Percentiles rank a stretch among this genome's conserved stretches.
Evolutionary conservation across 2,329 filamentous ascomycete genomes (phyloP).

Genomic region (Xylariaceae sp.): DNA sequence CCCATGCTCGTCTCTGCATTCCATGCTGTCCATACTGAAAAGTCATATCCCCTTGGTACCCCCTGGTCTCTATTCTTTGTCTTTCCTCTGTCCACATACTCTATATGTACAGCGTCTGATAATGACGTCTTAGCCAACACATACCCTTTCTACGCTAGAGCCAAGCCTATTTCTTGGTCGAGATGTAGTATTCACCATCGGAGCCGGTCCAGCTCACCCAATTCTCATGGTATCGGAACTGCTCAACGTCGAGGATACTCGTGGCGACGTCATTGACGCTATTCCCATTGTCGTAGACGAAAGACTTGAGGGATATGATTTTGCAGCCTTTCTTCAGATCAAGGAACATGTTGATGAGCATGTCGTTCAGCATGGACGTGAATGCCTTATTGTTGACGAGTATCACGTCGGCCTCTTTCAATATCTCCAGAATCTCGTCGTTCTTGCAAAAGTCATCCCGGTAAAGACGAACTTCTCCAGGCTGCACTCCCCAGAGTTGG

Average conservation of each 20-base stretch:
- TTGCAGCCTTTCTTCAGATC: conserved; percentile 88
- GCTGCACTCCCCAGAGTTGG: conserved; percentile 79
- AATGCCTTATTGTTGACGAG: conserved; percentile 98
- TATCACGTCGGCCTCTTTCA: conserved; percentile 88
- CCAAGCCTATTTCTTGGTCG: conserved; percentile 61
- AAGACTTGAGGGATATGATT: conserved; percentile 88
- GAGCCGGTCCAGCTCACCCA: conserved; percentile 93
- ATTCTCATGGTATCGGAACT: conserved; percentile 55
- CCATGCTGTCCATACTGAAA: conserved; percentile 11
- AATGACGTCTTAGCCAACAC: not conserved
- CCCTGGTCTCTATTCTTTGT: not conserved
- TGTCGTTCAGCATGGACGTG: conserved; percentile 79
- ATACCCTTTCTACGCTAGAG: not conserved
- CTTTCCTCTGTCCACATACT: too few relatives aligned
- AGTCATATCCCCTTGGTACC: conserved; percentile 11
- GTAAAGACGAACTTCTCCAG: conserved; percentile 75
- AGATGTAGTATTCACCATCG: conserved; percentile 83
- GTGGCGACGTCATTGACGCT: conserved; percentile 71
- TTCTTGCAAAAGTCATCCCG: conserved; percentile 81
- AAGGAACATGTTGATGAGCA: conserved; percentile 82
- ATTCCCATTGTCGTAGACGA: conserved; percentile 76
- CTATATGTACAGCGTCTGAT: not conserved
- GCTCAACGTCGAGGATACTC: conserved; percentile 74
- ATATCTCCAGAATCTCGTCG: conserved; percentile 62
- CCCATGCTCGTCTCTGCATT: conserved; percentile 2